Percentiles rank a stretch among this genome's conserved stretches.
Conservation (phyloP, 2,329 filamentous ascomycete species). For the Trichoderma sp. region DNA sequence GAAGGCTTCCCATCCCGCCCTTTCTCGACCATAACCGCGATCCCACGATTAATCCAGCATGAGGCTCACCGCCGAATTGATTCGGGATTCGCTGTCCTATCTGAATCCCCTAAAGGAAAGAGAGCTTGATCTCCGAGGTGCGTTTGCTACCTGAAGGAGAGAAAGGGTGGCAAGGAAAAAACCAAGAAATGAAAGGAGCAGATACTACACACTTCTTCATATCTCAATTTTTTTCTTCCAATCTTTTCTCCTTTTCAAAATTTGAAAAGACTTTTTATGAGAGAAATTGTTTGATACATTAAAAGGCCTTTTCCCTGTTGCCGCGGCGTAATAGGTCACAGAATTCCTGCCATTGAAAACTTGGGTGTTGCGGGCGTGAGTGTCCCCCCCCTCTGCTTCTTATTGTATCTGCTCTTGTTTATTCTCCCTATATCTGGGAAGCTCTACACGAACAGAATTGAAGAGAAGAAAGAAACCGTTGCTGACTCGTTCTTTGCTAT, state of each 20-base stretch:
- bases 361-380: slow-evolving; percentile 89
- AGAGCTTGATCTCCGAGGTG: slow-evolving; percentile 99
- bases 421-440: not conserved
- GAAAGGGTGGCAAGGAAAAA: slow-evolving; percentile 1
- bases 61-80: slow-evolving; percentile 94
- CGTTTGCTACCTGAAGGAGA: slow-evolving; percentile 54
- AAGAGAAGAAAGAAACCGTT: not conserved
- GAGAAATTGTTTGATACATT: slow-evolving; percentile 26
- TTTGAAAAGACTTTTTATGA: slow-evolving; percentile 34
- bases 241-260: slow-evolving; percentile 37
- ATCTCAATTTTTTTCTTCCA: slow-evolving; percentile 46
- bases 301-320: slow-evolving; percentile 46
- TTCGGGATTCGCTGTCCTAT: slow-evolving; percentile 93
- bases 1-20: not conserved
- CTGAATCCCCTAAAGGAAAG: slow-evolving; percentile 98
- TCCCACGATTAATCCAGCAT: slow-evolving; percentile 55
- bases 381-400: not conserved
- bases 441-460: not conserved
- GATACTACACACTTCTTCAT: slow-evolving; percentile 77
- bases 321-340: slow-evolving; percentile 74
- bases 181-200: slow-evolving; percentile 71
- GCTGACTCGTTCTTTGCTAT: not conserved
- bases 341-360: slow-evolving; percentile 97
- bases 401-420: not conserved
- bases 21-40: not conserved